A percentile compares a stretch with the other conserved stretches of the same genome.
Conservation (phyloP, 805 yeast species). For the Nakazawaea populi region DNA sequence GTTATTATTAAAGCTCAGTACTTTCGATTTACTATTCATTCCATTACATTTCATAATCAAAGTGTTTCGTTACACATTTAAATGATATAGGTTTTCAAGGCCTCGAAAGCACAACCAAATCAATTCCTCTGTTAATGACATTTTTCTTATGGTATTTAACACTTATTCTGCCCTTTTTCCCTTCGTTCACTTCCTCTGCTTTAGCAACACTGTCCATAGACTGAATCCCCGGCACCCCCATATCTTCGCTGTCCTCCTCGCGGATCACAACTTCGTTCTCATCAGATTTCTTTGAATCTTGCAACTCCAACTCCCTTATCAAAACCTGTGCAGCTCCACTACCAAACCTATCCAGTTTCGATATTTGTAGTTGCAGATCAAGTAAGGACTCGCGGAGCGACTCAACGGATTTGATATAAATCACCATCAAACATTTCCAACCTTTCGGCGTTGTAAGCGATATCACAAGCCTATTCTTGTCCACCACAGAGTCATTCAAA, state of each 20-base stretch:
- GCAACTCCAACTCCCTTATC: background rate
- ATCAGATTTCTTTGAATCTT: background rate
- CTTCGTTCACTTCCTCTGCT: background rate
- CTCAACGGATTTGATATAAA: constrained; percentile 2
- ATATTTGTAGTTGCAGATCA: background rate
- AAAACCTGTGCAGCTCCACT: constrained; percentile 7
- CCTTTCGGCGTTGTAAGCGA: constrained; percentile 7
- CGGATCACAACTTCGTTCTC: background rate
- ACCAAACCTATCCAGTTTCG: background rate
- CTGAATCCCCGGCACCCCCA: background rate
- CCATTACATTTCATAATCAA: no score
- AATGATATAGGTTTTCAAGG: background rate
- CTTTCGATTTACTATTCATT: no score
- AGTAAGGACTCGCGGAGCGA: background rate
- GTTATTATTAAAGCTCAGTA: no score
- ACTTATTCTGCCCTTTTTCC: background rate
- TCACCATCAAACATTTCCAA: constrained; percentile 6
- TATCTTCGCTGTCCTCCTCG: constrained; percentile 3
- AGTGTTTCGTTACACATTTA: no score
- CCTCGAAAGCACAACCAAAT: constrained; percentile 4
- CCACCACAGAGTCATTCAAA: constrained; percentile 3
- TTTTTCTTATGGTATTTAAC: background rate
- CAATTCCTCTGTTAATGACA: constrained; percentile 4
- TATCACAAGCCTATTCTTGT: constrained; percentile 3
- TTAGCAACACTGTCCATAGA: no score